These are phyloP conservation scores for Beauveria brongniartii DNA, from an alignment of 2,329 filamentous ascomycete species.

Conservation along the genomic window DNA sequence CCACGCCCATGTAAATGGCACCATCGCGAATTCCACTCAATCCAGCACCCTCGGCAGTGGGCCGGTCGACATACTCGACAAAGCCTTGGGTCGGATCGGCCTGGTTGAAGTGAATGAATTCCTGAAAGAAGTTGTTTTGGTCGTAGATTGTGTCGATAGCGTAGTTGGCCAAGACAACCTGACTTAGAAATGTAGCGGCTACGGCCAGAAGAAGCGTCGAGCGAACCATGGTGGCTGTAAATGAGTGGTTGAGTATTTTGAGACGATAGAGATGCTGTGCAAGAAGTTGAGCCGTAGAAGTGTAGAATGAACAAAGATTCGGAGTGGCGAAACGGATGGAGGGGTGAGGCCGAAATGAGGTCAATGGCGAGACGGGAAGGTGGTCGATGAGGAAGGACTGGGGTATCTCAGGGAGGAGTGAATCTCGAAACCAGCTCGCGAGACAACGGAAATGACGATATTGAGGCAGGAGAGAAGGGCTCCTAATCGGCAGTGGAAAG, in stretches of 20 bases:
- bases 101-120: slow-evolving; percentile 47
- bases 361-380: background rate
- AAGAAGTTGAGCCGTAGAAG: background rate
- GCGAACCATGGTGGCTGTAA: slow-evolving; percentile 16
- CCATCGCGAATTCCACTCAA: slow-evolving; percentile 50
- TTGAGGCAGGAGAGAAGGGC: background rate
- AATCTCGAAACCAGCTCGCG: background rate
- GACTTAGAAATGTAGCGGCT: slow-evolving; percentile 23
- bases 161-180: slow-evolving; percentile 29
- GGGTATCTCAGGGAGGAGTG: background rate
- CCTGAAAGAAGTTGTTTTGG: slow-evolving; percentile 45
- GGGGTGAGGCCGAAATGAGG: background rate
- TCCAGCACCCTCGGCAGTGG: slow-evolving; percentile 47
- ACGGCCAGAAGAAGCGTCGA: slow-evolving; percentile 19
- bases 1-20: slow-evolving; percentile 62
- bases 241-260: background rate
- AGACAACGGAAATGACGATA: background rate
- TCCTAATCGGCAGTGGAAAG: background rate
- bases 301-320: background rate
- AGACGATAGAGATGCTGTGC: background rate
- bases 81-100: slow-evolving; percentile 67
- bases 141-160: slow-evolving; percentile 40
- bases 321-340: background rate
- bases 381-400: background rate
- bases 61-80: slow-evolving; percentile 57